Conservation (phyloP, 2,329 filamentous ascomycete genomes). For the Didymella arachidicola region DNA sequence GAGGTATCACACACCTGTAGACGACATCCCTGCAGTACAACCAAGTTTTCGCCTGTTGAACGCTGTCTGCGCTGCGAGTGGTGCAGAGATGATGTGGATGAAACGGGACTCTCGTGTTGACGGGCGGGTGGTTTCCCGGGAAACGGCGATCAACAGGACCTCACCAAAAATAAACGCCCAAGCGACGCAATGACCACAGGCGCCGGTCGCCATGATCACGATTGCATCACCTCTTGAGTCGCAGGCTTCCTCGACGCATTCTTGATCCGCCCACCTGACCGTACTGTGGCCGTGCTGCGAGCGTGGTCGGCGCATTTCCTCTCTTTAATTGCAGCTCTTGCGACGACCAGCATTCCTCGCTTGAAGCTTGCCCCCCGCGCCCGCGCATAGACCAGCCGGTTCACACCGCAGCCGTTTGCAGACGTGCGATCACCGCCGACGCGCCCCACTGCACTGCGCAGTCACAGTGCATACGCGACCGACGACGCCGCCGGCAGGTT, state of each 20-base stretch:
- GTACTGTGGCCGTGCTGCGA: conserved; percentile 14
- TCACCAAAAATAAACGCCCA: conserved; percentile 20
- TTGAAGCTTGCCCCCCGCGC: conserved; percentile 8
- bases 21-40: conserved; percentile 20
- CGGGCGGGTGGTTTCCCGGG: conserved; percentile 12
- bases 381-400: conserved; percentile 16
- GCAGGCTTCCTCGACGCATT: conserved; percentile 14
- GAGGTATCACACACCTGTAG: conserved; percentile 1
- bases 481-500: conserved; percentile 45
- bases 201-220: conserved; percentile 11
- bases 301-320: conserved; percentile 19
- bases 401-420: conserved; percentile 12
- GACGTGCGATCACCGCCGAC: conserved; percentile 34
- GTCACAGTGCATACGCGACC: conserved; percentile 47
- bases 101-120: conserved; percentile 17
- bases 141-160: conserved; percentile 16
- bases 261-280: conserved; percentile 11
- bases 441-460: conserved; percentile 31
- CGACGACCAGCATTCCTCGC: conserved; percentile 20
- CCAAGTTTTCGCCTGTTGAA: conserved; percentile 18
- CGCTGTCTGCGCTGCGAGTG: conserved; percentile 15
- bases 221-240: conserved; percentile 18
- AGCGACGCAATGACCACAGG: conserved; percentile 7
- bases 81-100: conserved; percentile 18
- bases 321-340: conserved; percentile 21